Base-by-base conservation (phyloP, 495 filamentous ascomycete species). In the Hyaloscypha variabilis region DNA sequence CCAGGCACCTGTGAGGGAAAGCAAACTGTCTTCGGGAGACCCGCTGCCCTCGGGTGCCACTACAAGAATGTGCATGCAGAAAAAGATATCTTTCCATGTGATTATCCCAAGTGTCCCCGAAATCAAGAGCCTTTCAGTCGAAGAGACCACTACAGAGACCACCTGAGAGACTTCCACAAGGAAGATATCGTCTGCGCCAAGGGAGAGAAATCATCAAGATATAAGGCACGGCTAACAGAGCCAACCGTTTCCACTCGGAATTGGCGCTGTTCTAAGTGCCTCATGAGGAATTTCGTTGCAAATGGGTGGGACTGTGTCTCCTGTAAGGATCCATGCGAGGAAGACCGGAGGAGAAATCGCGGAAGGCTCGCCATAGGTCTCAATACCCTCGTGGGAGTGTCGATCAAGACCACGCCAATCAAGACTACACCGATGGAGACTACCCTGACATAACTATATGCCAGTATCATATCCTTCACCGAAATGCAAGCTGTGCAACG, bases 31-130 rank as follows among this genome's bases (percentile, higher is more conserved):
- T 85, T 83, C 66, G 67, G 71, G 63, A 75, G 82, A 19, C 73
- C 75, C 19, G 81, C 82, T 5, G 82, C 84, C 71, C 75, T 82
- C 0, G 73, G 80, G 24, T 75, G 82, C 0, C 82, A 85, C 63
- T 72, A 77, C 63, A 68, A 67, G 6, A 74, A 74, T 58, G 67
- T 76, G 19, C 83, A 85, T 58, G 62, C 69, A 5, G 13, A 5
- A 6, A 81, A 80, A 70, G 71, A 71, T 8, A 64, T 73, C 34
- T 82, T 70, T 62, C 60, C 8, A 3, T 73, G 71, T 30, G 71
- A 73, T 58, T 66, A 64, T 28, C 24, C 52, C 21, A 58, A 55
- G 23, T 73, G 71, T 25, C 25, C 19, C 17, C 28, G 65, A 21
- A 11, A 21, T 5, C 24, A 34, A 8, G 58, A 66, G 19, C 57